Evolutionary conservation across 345 rosid species (phyloP), one percentile per base, ranked within the genome.

Genomic region (Aethionema arabicum): DNA sequence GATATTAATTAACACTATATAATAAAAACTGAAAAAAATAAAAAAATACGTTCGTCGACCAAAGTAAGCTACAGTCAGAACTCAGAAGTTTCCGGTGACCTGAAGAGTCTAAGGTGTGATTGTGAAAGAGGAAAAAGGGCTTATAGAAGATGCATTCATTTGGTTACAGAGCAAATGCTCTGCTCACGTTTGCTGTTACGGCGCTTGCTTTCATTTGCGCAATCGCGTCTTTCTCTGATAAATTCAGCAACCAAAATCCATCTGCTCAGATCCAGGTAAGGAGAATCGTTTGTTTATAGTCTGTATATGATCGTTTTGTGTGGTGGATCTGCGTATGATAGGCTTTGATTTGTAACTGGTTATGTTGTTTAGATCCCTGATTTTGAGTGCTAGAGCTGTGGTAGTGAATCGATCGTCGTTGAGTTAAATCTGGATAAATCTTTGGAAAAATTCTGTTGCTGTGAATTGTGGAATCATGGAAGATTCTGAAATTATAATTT

Each of bases 131-230:
- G 37, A 7, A 40, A 37, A 50, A 21, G 14, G 44, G 27, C 6
- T 44, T 2, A n/a, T n/a, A n/a, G 59, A 69, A 63, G 49, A 95
- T 95, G 98, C 96, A 95, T 81, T 77, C 96, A 2, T 90, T 86
- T 63, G 83, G 89, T 52, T 88, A 84, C 85, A 82, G 98, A 77
- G 90, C 88, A 6, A 95, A 90, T 61, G 91, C 95, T 36, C 73
- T 95, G 75, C 75, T 95, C 27, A 95, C 99, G 4, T 88, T 90
- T 69, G 72, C 90, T 11, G 63, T 90, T 12, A 90, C 93, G 37
- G 81, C 90, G 37, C 81, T 95, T 14, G 96, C 98, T 1, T 72
- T 95, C 41, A 79, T 95, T 68, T 90, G 99, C 72, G 90, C 84
- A 63, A 77, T 88, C 57, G 80, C 85, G 6, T 95, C 99, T 11